Conservation (phyloP, 2,329 filamentous ascomycete genomes). For the Colletotrichum tamarilloi region DNA sequence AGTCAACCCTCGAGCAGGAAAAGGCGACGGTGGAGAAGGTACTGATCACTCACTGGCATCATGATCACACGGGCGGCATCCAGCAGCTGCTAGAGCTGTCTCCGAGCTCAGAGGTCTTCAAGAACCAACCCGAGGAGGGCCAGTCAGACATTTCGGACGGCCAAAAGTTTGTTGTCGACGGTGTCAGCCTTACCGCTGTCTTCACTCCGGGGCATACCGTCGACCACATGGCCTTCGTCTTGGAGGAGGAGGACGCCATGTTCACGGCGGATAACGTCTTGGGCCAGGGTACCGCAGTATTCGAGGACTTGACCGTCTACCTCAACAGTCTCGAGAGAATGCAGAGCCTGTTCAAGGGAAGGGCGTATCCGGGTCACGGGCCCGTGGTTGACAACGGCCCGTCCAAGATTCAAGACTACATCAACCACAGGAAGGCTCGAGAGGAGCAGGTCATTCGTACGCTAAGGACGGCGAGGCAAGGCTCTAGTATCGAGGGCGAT, state of each 20-base stretch:
- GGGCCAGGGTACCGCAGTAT: conserved; percentile 87
- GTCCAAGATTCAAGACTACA: conserved; percentile 82
- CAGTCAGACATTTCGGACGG: conserved; percentile 63
- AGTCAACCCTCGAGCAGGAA: conserved; percentile 73
- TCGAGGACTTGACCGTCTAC: conserved; percentile 80
- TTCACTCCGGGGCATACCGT: conserved; percentile 76
- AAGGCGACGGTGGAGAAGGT: conserved; percentile 74
- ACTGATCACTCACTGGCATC: conserved; percentile 93
- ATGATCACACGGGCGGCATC: conserved; percentile 85
- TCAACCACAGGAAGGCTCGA: conserved; percentile 80
- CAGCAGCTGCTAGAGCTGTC: conserved; percentile 72
- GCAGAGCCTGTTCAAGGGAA: conserved; percentile 71
- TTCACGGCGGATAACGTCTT: conserved; percentile 93
- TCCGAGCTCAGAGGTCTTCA: conserved; percentile 74
- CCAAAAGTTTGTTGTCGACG: conserved; percentile 66
- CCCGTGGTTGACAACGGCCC: conserved; percentile 79
- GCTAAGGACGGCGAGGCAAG: conserved; percentile 52
- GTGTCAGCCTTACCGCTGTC: conserved; percentile 74
- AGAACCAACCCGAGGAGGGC: conserved; percentile 66
- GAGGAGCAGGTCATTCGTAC: conserved; percentile 82
- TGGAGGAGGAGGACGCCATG: conserved; percentile 83
- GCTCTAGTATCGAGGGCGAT: conserved; percentile 38
- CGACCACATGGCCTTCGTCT: conserved; percentile 83
- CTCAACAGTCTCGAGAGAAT: conserved; percentile 77
- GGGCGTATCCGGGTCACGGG: conserved; percentile 91